Conservation (phyloP, 345 rosid genomes). For the Theobroma cacao region DNA sequence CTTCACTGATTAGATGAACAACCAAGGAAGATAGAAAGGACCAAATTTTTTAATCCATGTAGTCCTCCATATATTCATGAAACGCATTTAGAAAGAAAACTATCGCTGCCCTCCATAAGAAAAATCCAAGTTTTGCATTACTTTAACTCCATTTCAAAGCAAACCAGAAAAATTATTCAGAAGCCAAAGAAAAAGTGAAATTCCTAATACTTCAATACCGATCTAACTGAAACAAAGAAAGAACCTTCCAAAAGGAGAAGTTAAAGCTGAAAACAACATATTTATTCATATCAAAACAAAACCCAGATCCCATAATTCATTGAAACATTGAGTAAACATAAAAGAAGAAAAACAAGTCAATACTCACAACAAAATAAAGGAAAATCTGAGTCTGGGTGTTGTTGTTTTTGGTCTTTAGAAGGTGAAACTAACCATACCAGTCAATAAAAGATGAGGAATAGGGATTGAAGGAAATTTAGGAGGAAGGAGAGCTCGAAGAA, state of each 20-base stretch:
- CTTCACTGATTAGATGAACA: background rate
- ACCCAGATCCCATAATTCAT: background rate
- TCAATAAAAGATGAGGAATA: background rate
- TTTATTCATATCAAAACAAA: background rate
- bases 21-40: background rate
- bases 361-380: background rate
- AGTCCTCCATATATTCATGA: background rate
- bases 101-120: background rate
- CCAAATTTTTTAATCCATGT: background rate
- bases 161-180: background rate
- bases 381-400: conserved; percentile 6
- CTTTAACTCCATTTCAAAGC: background rate
- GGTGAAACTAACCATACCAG: background rate
- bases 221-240: background rate
- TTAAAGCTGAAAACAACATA: background rate
- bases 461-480: background rate
- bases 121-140: background rate
- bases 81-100: background rate
- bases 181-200: background rate
- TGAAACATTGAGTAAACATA: background rate
- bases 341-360: background rate
- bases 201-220: background rate
- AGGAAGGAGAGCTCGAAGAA: background rate
- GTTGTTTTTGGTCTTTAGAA: background rate
- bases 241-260: background rate